Evolutionary conservation across 306 rosid genomes (phyloP).

Genomic region (Prunus padus): DNA sequence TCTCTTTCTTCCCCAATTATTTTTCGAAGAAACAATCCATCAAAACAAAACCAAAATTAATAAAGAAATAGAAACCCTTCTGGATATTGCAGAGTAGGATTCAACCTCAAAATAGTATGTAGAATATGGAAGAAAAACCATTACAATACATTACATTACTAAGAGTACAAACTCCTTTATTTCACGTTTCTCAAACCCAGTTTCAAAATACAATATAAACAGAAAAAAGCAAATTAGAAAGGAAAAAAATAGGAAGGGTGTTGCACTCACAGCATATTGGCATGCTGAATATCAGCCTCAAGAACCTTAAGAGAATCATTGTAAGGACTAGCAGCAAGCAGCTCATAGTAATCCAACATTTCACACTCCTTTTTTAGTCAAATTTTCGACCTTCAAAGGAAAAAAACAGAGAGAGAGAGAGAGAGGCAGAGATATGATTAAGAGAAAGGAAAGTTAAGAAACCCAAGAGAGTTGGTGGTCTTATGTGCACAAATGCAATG

Average conservation of each 20-base stretch:
- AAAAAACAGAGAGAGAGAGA: not conserved
- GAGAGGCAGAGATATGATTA: slow-evolving; percentile 12
- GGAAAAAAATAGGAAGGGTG: not conserved
- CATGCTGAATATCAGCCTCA: slow-evolving; percentile 75
- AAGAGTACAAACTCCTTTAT: not conserved
- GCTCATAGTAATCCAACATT: slow-evolving; percentile 54
- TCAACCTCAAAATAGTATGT: not conserved
- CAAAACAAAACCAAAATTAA: slow-evolving; percentile 8
- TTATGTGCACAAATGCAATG: not conserved
- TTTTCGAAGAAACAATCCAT: not conserved
- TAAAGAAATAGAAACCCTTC: not conserved
- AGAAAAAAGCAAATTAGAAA: not conserved
- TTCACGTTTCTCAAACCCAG: slow-evolving; percentile 1
- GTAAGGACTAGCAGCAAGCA: slow-evolving; percentile 40
- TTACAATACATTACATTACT: no score
- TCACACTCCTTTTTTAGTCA: slow-evolving; percentile 10
- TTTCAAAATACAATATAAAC: not conserved
- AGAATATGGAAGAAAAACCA: not conserved
- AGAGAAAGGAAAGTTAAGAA: not conserved
- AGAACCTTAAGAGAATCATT: slow-evolving; percentile 62
- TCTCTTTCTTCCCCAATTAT: not conserved
- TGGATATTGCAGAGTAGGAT: not conserved
- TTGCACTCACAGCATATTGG: slow-evolving; percentile 64
- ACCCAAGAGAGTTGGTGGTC: slow-evolving; percentile 23
- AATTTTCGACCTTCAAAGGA: not conserved